Evolutionary conservation across 176 grass and related monocot species (phyloP).

Genomic region (Musa schizocarpa): DNA sequence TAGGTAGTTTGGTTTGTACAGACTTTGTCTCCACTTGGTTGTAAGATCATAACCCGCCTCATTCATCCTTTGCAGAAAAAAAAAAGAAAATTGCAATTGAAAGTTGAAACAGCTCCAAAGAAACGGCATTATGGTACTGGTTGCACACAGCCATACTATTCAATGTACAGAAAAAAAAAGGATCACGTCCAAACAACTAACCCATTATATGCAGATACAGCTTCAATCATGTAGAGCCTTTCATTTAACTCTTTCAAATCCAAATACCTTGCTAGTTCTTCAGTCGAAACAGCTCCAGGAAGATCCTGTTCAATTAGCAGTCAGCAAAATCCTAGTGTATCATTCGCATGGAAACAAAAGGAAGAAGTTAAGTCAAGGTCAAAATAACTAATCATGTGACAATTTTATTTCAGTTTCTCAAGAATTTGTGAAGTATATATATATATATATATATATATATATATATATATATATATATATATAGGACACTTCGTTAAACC

Average conservation of each 20-base stretch:
- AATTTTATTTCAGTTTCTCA: too few relatives aligned
- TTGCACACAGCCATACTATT: not conserved
- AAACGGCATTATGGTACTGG: not conserved
- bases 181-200: conserved; percentile 4
- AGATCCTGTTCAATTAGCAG: conserved; percentile 45
- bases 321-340: not conserved
- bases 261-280: conserved; percentile 73
- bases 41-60: too few relatives aligned
- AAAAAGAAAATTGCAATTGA: too few relatives aligned
- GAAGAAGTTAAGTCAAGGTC: not conserved
- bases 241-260: conserved; percentile 85
- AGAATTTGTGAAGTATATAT: too few relatives aligned
- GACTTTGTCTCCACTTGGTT: too few relatives aligned
- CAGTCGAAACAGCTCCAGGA: conserved; percentile 53
- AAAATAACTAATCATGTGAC: too few relatives aligned
- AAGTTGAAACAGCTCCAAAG: not conserved
- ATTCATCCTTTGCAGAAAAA: too few relatives aligned
- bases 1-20: too few relatives aligned
- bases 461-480: not conserved
- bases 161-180: not conserved
- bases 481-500: not conserved
- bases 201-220: conserved; percentile 87
- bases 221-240: conserved; percentile 58
- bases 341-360: not conserved
- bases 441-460: too few relatives aligned